phyloP scores from a whole-genome alignment of 2,329 filamentous ascomycete genomes.

The Alternaria consortialis region DNA sequence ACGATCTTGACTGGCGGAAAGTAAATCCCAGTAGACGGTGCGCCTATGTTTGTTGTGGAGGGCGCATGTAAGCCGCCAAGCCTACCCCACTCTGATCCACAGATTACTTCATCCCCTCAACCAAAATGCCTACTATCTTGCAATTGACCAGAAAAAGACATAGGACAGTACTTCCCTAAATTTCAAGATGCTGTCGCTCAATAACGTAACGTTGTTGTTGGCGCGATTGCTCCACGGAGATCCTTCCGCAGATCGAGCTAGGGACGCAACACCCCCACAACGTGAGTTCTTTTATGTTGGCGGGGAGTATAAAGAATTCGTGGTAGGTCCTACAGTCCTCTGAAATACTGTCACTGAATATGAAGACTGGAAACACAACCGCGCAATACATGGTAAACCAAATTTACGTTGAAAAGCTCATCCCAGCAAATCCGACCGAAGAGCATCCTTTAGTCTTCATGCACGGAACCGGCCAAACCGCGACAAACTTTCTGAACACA shows the following conservation, averaged over 20 bases:
- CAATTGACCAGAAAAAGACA: neutral
- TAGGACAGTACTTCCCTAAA: rapidly evolving
- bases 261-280: neutral
- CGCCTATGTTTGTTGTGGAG: neutral
- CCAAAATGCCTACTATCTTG: neutral
- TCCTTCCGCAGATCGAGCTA: neutral
- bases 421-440: constrained; percentile 14
- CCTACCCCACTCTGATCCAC: neutral
- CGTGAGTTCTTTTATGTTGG: constrained; percentile 39
- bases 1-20: neutral
- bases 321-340: constrained; percentile 7
- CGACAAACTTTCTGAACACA: constrained; percentile 53
- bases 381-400: constrained; percentile 17
- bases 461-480: constrained; percentile 40
- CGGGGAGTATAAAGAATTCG: constrained; percentile 32
- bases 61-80: constrained; percentile 1
- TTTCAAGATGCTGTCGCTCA: neutral
- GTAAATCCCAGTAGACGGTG: neutral
- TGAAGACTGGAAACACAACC: neutral
- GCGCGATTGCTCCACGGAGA: neutral
- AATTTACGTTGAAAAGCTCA: constrained; percentile 33
- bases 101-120: neutral
- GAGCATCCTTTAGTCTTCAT: constrained; percentile 40
- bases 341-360: rapidly evolving
- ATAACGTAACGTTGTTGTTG: neutral